Evolutionary conservation across 352 stramenopile species (phyloP), one percentile per base, ranked within the genome.

Genomic region (Phytopythium delawarense): DNA sequence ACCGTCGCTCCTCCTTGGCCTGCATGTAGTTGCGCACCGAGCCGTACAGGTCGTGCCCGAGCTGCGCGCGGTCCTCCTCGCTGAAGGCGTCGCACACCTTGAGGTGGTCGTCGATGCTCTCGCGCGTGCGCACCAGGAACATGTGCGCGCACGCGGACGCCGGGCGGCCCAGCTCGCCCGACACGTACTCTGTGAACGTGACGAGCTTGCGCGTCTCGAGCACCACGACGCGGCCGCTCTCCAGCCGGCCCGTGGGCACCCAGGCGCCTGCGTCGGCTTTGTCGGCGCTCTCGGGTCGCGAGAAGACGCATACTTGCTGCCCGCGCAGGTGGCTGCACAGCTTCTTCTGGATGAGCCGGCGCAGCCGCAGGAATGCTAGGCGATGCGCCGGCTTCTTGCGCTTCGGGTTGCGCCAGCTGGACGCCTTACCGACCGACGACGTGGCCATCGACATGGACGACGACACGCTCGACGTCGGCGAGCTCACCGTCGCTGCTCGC

Each of bases 101-200:
- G 49, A 92, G 48, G 48, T 94, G 84, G 34, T 81, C 67, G 65
- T 94, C 84, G 61, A 94, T 88, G 65, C 69, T 89, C 60, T 89
- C 71, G 20, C 50, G 70, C 16, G 75, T 73, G 34, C 66, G 61
- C 7, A 90, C 65, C 25, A 94, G 68, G 44, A 80, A 90, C 54
- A 94, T 78, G 70, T 94, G 80, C 32, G 69, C 68, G 53, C 84
- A 94, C 7, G 84, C 77, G 7, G 83, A 88, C 28, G 79, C 70
- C 16, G 71, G 69, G 20, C 66, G 67, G 0, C 77, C 71, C 39
- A 88, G 57, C 49, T 78, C 71, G 32, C 73, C 61, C 21, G 67
- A 45, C 21, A 91, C 84, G 56, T 75, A 93, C 42, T 90, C 82
- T 9, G 80, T 71, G 57, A 91, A 91, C 13, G 61, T 73, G 57